Evolutionary conservation across 805 yeast species (phyloP).

Genomic region (Sungouiella blattae): DNA sequence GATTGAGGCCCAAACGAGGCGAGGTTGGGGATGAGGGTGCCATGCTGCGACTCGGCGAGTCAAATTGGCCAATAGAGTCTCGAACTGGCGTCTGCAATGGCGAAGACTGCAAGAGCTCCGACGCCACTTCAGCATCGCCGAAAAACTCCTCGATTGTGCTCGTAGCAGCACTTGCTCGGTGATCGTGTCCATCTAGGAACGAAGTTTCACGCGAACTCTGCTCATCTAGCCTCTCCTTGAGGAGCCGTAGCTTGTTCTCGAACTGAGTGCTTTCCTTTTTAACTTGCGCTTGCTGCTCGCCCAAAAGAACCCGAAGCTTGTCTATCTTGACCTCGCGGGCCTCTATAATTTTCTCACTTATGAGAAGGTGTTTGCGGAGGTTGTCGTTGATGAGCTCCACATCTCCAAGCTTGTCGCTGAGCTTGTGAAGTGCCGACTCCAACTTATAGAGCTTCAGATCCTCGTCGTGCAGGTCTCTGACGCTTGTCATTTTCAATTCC

Average conservation of each 20-base stretch:
- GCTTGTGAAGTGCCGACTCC: conserved; percentile 55
- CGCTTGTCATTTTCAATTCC: conserved; percentile 12
- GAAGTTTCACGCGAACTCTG: conserved; percentile 8
- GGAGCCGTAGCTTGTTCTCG: conserved; percentile 37
- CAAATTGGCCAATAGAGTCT: neutral
- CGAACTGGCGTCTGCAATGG: neutral
- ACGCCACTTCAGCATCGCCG: neutral
- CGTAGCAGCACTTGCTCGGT: neutral
- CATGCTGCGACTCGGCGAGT: neutral
- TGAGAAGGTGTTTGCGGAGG: conserved; percentile 52
- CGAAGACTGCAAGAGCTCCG: neutral
- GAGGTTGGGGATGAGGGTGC: conserved; percentile 15
- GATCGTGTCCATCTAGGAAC: neutral
- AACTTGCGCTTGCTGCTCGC: conserved; percentile 48
- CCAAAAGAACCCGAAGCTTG: conserved; percentile 47
- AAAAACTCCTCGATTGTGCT: neutral
- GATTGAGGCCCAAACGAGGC: conserved; percentile 48
- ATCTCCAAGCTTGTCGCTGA: conserved; percentile 57
- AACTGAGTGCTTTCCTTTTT: conserved; percentile 47
- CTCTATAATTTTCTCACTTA: conserved; percentile 54
- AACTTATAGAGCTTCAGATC: conserved; percentile 50
- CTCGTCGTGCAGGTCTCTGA: conserved; percentile 35
- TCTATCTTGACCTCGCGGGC: conserved; percentile 55
- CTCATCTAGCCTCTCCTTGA: conserved; percentile 15
- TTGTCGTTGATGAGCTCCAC: conserved; percentile 59